Evolutionary conservation across 2,329 filamentous ascomycete genomes (phyloP), one percentile per base, ranked within the genome.

Genomic region (Aspergillaceae sp.): DNA sequence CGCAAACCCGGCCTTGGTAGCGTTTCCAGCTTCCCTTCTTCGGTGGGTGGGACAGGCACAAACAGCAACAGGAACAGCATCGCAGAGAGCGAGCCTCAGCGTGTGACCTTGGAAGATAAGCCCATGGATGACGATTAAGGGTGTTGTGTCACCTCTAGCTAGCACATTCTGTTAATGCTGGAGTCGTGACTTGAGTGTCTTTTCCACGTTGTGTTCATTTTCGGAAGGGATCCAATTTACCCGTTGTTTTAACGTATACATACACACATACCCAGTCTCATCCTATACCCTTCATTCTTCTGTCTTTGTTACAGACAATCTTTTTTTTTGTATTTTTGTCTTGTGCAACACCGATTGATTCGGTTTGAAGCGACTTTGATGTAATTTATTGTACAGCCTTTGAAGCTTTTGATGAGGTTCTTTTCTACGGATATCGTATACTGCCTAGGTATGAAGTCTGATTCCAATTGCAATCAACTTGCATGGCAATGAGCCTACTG

Each of bases 21-120:
- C 59, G 46, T 68, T 28, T 62, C 56, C 30, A 60, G 60, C 51
- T 63, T 66, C 50, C 58, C 60, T 3, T 48, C 51, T 19, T 45
- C 51, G 29, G 42, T 58, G 30, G 52, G 53, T 2, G 57, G 59
- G 7, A 48, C 51, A n/a, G 59, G 56, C 9, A 51, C 56, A 2
- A 59, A 56, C 37, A 63, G 64, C 51, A 63, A 63, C 47, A 56
- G 61, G 33, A 65, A 60, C 48, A 66, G 64, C 51, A 42, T 68
- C 41, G 63, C 57, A 11, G 65, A 65, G 36, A 64, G 62, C 48
- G 67, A 71, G 52, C 63, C 64, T 48, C 65, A 69, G 40, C 65
- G 82, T 5, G 83, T 88, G 37, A 83, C 81, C 54, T 71, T 89
- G 58, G 80, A 80, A 58, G 85, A 89, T 63, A 82, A 79, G 66